Evolutionary conservation across 2,329 filamentous ascomycete genomes (phyloP).

Genomic region (Colletotrichum sp.): DNA sequence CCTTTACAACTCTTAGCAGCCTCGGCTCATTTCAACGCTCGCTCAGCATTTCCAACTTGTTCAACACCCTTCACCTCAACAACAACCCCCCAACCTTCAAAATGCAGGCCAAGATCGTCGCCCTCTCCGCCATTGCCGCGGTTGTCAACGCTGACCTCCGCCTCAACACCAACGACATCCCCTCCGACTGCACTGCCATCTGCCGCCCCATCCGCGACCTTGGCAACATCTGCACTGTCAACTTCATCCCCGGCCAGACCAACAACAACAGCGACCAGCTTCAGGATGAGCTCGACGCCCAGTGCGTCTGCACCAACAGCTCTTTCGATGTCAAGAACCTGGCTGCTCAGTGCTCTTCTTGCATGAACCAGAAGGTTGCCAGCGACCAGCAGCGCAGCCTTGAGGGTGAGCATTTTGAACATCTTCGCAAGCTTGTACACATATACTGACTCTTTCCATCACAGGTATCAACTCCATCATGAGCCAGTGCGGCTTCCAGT

Average conservation of each 20-base stretch:
- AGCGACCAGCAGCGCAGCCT: constrained; percentile 21
- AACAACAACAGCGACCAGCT: constrained; percentile 21
- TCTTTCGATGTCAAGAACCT: constrained; percentile 19
- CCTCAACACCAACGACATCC: constrained; percentile 38
- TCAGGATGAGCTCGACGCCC: constrained; percentile 17
- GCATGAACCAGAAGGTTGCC: constrained; percentile 36
- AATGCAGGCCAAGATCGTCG: constrained; percentile 32
- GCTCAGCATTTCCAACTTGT: neutral
- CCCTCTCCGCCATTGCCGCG: constrained; percentile 31
- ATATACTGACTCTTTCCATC: neutral
- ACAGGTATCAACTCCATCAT: constrained; percentile 40
- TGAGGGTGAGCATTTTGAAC: neutral
- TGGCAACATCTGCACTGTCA: constrained; percentile 38
- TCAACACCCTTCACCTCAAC: neutral
- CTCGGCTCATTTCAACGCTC: constrained; percentile 11
- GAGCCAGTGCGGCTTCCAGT: constrained; percentile 37
- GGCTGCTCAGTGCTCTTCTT: constrained; percentile 34
- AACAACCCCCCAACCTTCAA: constrained; percentile 2
- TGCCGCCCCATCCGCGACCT: constrained; percentile 40
- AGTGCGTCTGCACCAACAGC: constrained; percentile 21
- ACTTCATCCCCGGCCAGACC: constrained; percentile 24
- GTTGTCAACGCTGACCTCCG: constrained; percentile 36
- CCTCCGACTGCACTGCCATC: constrained; percentile 36
- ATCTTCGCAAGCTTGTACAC: neutral
- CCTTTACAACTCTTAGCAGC: constrained; percentile 5